These are phyloP conservation scores for Candida tammaniensis DNA, from an alignment of 805 yeast species.

Conservation along the genomic window DNA sequence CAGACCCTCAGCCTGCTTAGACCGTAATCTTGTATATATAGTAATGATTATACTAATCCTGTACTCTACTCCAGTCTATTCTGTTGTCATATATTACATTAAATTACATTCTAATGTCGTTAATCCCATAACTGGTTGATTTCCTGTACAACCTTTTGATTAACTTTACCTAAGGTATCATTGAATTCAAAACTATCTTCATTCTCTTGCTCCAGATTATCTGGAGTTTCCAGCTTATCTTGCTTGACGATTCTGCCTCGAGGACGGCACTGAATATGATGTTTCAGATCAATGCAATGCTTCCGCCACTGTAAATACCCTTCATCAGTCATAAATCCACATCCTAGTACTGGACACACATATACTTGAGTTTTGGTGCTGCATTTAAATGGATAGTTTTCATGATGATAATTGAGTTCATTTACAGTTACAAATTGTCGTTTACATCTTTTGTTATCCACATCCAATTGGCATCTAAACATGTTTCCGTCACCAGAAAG, in stretches of 20 bases:
- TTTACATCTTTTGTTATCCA: slow-evolving; percentile 10
- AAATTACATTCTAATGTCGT: too few species aligned
- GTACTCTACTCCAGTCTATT: too few species aligned
- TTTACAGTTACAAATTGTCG: slow-evolving; percentile 14
- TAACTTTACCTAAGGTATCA: too few species aligned
- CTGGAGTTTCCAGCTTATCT: not conserved
- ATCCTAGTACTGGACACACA: slow-evolving; percentile 39
- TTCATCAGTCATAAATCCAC: slow-evolving; percentile 37
- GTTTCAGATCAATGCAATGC: slow-evolving; percentile 23
- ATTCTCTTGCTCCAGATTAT: too few species aligned
- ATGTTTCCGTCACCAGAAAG: slow-evolving; percentile 18
- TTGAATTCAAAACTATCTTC: too few species aligned
- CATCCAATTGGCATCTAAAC: slow-evolving; percentile 13
- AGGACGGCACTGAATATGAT: slow-evolving; percentile 11
- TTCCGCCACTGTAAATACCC: slow-evolving; percentile 27
- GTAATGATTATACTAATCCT: not conserved
- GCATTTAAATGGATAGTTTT: slow-evolving; percentile 18
- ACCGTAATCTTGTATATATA: slow-evolving; percentile 2
- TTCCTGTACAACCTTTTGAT: too few species aligned
- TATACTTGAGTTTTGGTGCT: slow-evolving; percentile 30
- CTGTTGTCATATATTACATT: too few species aligned
- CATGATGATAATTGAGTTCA: slow-evolving; percentile 20
- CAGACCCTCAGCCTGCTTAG: slow-evolving; percentile 8
- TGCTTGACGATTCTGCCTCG: slow-evolving; percentile 5
- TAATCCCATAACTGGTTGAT: too few species aligned